phyloP scores from a whole-genome alignment of 805 yeast genomes.

The Candida nemodendra region DNA sequence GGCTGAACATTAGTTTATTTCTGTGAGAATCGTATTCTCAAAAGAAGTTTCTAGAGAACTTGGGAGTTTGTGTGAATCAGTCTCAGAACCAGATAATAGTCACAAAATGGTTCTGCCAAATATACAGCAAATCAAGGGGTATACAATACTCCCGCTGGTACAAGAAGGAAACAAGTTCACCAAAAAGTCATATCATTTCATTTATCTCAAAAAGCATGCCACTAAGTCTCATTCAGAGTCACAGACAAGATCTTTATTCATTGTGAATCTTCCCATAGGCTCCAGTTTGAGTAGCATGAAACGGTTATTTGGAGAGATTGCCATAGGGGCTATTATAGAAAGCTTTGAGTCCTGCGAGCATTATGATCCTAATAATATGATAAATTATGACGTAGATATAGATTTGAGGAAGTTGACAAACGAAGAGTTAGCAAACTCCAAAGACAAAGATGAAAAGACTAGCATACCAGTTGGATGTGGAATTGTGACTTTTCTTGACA shows the following conservation, averaged over 20 bases:
- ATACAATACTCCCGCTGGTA: conserved; percentile 47
- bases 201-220: conserved; percentile 65
- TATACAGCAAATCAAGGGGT: conserved; percentile 55
- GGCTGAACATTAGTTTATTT: too few species aligned
- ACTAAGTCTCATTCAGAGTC: conserved; percentile 41
- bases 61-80: too few species aligned
- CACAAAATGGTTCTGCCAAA: conserved; percentile 2
- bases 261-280: conserved; percentile 71
- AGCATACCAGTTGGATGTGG: conserved; percentile 75
- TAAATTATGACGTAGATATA: conserved; percentile 41
- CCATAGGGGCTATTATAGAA: conserved; percentile 66
- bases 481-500: conserved; percentile 71
- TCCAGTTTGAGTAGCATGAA: conserved; percentile 53
- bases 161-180: conserved; percentile 34
- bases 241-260: conserved; percentile 60
- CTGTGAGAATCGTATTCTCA: too few species aligned
- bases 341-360: conserved; percentile 32
- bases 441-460: conserved; percentile 33
- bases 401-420: conserved; percentile 61
- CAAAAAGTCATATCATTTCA: conserved; percentile 46
- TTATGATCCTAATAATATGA: conserved; percentile 23
- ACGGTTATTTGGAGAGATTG: conserved; percentile 54
- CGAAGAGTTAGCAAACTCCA: conserved; percentile 42
- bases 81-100: too few species aligned
- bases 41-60: too few species aligned